phyloP scores from a whole-genome alignment of 371 early-diverging fungal species.

The Phascolomyces articulosus region DNA sequence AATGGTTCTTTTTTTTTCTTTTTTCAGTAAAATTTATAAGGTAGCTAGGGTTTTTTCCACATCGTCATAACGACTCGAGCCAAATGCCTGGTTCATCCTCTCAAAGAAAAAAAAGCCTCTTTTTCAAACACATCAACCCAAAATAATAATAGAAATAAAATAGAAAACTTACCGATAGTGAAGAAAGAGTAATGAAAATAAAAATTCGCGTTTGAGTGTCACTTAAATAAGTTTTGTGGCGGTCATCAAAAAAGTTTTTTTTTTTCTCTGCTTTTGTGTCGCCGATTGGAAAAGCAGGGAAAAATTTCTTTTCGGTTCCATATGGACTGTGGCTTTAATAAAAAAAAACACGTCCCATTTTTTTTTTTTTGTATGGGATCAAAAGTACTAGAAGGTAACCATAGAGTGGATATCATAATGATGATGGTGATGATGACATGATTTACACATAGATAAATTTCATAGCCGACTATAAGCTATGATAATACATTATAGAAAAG shows the following conservation, averaged over 20 bases:
- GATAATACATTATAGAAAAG: neutral
- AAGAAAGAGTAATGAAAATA: neutral
- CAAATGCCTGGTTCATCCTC: slow-evolving; percentile 53
- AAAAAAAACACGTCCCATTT: too few species aligned
- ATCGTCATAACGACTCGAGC: slow-evolving; percentile 44
- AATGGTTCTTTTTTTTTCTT: neutral
- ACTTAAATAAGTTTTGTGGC: neutral
- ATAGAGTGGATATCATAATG: too few species aligned
- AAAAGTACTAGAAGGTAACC: too few species aligned
- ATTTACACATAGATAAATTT: neutral
- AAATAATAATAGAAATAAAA: neutral
- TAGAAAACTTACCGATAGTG: slow-evolving; percentile 6
- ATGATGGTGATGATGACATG: neutral
- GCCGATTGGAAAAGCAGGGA: neutral
- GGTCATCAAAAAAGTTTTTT: neutral
- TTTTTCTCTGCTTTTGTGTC: neutral
- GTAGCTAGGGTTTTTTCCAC: slow-evolving; percentile 48
- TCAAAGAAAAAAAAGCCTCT: slow-evolving; percentile 4
- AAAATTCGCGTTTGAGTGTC: neutral
- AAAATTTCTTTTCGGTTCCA: too few species aligned
- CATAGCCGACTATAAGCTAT: neutral
- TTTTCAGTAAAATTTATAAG: slow-evolving; percentile 25
- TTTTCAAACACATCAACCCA: neutral
- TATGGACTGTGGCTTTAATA: too few species aligned
- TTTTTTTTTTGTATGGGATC: neutral